A percentile compares a stretch with the other conserved stretches of the same genome.
Conservation (phyloP, 768 basidiomycete species). For the Xerocomus brunneocitrinus region DNA sequence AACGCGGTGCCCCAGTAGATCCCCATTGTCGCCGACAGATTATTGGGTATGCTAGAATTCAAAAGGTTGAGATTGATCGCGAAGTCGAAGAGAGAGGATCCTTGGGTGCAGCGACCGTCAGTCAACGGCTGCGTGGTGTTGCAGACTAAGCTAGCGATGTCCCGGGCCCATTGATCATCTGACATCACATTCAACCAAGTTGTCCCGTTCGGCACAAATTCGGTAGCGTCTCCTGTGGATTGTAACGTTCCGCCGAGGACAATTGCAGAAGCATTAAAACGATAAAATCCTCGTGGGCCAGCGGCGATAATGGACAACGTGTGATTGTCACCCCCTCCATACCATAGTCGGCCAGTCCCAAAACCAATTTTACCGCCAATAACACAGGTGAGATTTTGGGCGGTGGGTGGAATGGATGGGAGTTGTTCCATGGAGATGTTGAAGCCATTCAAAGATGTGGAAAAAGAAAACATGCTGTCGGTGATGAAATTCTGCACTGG, state of each 20-base stretch:
- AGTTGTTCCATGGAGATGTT: constrained; percentile 12
- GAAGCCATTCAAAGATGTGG: constrained; percentile 11
- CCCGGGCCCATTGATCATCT: constrained; percentile 13
- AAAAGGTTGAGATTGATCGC: background rate
- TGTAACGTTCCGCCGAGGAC: constrained; percentile 7
- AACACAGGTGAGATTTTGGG: constrained; percentile 8
- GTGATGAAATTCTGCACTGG: background rate
- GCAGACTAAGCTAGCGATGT: constrained; percentile 15
- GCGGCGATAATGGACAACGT: constrained; percentile 5
- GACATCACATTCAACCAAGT: constrained; percentile 10
- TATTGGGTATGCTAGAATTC: background rate
- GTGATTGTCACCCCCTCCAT: constrained; percentile 4
- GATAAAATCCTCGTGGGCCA: background rate
- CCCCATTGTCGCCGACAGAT: background rate
- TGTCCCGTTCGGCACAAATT: constrained; percentile 16
- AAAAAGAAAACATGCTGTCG: background rate
- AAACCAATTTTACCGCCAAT: accelerated
- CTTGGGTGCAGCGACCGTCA: background rate
- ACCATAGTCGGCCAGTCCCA: background rate
- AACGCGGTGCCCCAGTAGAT: constrained; percentile 5
- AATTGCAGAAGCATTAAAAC: constrained; percentile 9
- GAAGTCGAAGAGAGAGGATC: constrained; percentile 6
- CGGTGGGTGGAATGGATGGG: constrained; percentile 10
- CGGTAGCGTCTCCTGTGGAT: constrained; percentile 4
- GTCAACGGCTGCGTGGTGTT: background rate